A percentile compares a stretch with the other conserved stretches of the same genome.
These are phyloP conservation scores for Cyamopsis tetragonoloba DNA, from an alignment of 306 rosid genomes.

Conservation along the genomic window DNA sequence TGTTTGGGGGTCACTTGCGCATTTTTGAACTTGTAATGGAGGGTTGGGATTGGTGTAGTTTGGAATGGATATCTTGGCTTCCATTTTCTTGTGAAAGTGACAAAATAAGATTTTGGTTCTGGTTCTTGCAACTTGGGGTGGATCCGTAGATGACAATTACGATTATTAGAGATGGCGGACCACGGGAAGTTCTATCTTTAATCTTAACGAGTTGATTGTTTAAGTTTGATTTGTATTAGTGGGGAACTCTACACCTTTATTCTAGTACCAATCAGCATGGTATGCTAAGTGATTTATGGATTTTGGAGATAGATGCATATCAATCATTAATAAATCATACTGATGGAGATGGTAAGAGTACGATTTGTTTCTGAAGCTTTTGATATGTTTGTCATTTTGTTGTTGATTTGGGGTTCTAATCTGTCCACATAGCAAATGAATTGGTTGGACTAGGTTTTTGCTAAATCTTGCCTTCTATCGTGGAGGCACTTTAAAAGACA, in stretches of 20 bases:
- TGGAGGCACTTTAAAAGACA: neutral
- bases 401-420: neutral
- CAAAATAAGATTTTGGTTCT: neutral
- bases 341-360: conserved; percentile 1
- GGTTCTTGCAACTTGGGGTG: neutral
- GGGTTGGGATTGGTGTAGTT: neutral
- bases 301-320: neutral
- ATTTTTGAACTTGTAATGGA: no score
- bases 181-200: neutral
- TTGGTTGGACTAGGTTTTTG: neutral
- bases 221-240: neutral
- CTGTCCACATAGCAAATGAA: neutral
- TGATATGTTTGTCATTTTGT: neutral
- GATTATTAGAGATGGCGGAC: neutral
- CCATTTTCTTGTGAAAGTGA: neutral
- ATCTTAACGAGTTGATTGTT: neutral
- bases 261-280: neutral
- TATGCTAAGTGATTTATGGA: neutral
- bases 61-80: neutral
- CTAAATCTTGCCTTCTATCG: neutral
- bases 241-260: neutral
- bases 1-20: neutral
- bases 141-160: neutral
- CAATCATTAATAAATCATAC: neutral
- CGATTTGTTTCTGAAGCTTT: neutral